These are phyloP conservation scores for Termitomyces sp. DNA, from an alignment of 768 basidiomycete genomes.

Conservation along the genomic window DNA sequence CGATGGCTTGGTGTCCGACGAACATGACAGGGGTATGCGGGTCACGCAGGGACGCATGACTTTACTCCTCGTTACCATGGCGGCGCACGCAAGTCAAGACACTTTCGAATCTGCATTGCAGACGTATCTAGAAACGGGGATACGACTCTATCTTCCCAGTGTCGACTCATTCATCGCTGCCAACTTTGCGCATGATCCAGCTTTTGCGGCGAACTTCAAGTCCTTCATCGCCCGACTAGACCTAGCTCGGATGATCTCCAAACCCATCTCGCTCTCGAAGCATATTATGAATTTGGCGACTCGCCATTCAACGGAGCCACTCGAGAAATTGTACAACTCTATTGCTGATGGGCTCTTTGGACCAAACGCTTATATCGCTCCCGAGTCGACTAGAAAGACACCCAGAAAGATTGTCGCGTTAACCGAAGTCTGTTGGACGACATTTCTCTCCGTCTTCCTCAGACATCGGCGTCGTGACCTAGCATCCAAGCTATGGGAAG, in stretches of 20 bases:
- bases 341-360: constrained; percentile 48
- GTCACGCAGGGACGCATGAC: constrained; percentile 26
- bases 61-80: constrained; percentile 47
- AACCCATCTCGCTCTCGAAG: constrained; percentile 41
- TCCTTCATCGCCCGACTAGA: constrained; percentile 44
- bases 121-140: constrained; percentile 31
- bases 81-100: constrained; percentile 55
- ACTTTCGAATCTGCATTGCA: constrained; percentile 54
- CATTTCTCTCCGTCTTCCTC: constrained; percentile 63
- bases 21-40: constrained; percentile 14
- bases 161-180: constrained; percentile 33
- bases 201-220: constrained; percentile 35
- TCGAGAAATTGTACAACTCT: constrained; percentile 46
- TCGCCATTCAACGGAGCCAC: constrained; percentile 20
- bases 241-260: constrained; percentile 45
- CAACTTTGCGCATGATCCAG: constrained; percentile 26
- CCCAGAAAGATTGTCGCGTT: constrained; percentile 41
- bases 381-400: constrained; percentile 31
- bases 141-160: constrained; percentile 28
- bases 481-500: constrained; percentile 64
- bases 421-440: constrained; percentile 54
- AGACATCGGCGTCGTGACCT: constrained; percentile 48
- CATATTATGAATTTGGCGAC: constrained; percentile 44
- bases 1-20: constrained; percentile 13
- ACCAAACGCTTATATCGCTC: constrained; percentile 49